Evolutionary conservation across 306 rosid genomes (phyloP), one percentile per base, ranked within the genome.

Genomic region (Mucuna pruriens): DNA sequence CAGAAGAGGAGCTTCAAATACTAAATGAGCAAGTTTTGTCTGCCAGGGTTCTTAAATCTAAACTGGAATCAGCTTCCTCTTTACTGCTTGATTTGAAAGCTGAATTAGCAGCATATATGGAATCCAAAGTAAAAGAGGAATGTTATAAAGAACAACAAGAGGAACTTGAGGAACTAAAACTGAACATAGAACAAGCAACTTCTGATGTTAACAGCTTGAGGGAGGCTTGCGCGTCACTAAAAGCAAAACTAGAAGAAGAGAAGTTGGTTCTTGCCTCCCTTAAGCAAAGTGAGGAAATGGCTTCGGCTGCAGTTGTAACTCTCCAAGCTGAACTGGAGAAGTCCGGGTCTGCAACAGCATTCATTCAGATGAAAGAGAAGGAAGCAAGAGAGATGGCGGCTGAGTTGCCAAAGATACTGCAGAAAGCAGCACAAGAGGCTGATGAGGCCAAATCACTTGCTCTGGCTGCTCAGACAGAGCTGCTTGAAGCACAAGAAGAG

Each of bases 41-140:
- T 6, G 86, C 88, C 11, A 89, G 90, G 88, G 88, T 90, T 76
- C 88, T 93, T 34, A 89, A 95, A 80, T 91, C 97, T 4, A 90
- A 90, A 78, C 80, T 93, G 66, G 93, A 87, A 33, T 77, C 93
- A 29, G 90, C 97, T 76, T 80, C 99, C 2, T 89, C 91, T 71
- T 62, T 95, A 71, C 83, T 95, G 23, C 80, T 31, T 58, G 93
- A 88, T 80, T 84, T 95, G 80, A 95, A 95, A 87, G 84, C 90
- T 62, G 98, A 93, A 84, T 75, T 93, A 81, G 86, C 90, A 70
- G 82, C 92, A 64, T 91, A 88, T 71, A 89, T 91, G 98, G 92
- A 90, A 89, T 86, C 94, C 67, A 88, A 90, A 86, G 80, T 85
- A 67, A 84, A 93, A 57, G 88, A 86, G 74, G 94, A 83, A 66